Evolutionary conservation across 257 asterid genomes (phyloP), one percentile per base, ranked within the genome.

Genomic region (Leptodermis oblonga): DNA sequence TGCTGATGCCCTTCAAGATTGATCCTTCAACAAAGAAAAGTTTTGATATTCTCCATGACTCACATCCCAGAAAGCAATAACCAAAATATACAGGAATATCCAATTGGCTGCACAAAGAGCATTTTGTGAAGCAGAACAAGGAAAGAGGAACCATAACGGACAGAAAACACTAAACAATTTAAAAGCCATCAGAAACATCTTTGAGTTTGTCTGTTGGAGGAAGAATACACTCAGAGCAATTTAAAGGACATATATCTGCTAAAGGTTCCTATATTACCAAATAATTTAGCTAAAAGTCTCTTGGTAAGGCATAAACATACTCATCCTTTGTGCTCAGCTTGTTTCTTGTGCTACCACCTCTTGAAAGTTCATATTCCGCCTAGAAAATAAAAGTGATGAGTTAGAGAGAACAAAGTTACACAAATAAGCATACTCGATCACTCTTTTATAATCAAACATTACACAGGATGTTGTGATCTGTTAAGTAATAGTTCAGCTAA

Each of bases 1-100:
- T 89, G 95, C 62, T 96, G 96, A 89, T 82, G 99, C 68, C 92
- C 93, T 78, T 84, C 96, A 79, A 92, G 92, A 85, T 87, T 70
- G 83, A 94, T 88, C 96, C 99, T 94, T 82, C 69, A 37, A 81
- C 58, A 79, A 37, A 62, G 62, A 66, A 69, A 69, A 74, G 15
- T 42, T 55, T 56, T 54, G 51, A 37, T 45, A 45, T 30, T 53
- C 46, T 42, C 7, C 17, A 9, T 37, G 46, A 65, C 11, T 70
- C 3, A 5, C 34, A 48, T 15, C 14, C 26, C 8, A 60, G 9
- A 43, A 37, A 65, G 63, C 4, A 23, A 58, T 46, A 3, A 22
- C 15, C 3, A 42, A 20, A 7, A 70, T 70, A 56, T 36, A 33
- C 30, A 55, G 12, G 30, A 17, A 43, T 54, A 22, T 54, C 61